Base-by-base conservation (phyloP, 2,329 filamentous ascomycete genomes). In the Pleoardoris graminearum region DNA sequence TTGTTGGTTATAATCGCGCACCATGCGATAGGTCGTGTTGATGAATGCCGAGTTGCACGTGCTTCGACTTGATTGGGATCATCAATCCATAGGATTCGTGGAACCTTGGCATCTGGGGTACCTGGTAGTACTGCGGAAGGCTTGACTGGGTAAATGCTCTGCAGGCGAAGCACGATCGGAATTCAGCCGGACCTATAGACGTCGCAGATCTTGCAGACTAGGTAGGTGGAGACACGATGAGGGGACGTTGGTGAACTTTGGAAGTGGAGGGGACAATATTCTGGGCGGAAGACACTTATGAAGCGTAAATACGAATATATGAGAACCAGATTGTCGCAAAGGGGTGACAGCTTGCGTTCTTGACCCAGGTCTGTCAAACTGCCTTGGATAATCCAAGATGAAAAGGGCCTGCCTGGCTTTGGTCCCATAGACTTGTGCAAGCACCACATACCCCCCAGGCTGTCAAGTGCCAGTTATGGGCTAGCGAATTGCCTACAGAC, bases 211-310 rank as follows among this genome's bases (percentile, higher is more conserved):
- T 25, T 36, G 36, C 16, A 35, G 19, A 23, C 21, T 57, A 57
- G 59, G 59, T 62, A 62, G 57, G 60, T 62, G 54, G 51, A 35
- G 57, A 58, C 35, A 51, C 33, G 33, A 30, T 51, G 52, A 56
- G 50, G 52, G 48, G 54, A 59, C 36, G 47, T 59, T 59, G 54
- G 56, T 37, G 53, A 45, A 54, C 50, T 39, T 19, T 33, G 38
- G 52, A n/a, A 29, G 32, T 22, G 32, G 33, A 46, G 38, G 33
- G 11, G 46, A 42, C 19, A 12, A 12, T 25, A 6, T 16, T 50
- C 11, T n/a, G 23, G 36, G 16, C 25, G 32, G 41, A 50, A 35
- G 17, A 41, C 5, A 19, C 12, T 11, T 27, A 22, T 21, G 4
- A 11, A 42, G 38, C 33, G 30, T 43, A 44, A 49, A 19, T 49